These are phyloP conservation scores for Trypanosoma brucei DNA, from an alignment of 208 protist species.

Conservation along the genomic window DNA sequence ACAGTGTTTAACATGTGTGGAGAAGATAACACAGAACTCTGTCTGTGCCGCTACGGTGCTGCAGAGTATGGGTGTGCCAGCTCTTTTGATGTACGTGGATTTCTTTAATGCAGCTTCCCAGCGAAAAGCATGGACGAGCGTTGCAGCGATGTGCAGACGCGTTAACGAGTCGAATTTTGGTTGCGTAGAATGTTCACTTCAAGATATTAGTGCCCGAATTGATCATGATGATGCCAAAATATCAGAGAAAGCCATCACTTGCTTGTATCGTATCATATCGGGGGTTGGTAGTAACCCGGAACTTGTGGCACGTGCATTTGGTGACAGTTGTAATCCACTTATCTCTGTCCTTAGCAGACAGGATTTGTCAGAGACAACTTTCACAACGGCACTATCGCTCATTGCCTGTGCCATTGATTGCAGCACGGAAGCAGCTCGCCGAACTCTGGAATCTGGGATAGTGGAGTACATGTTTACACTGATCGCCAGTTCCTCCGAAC, in stretches of 20 bases:
- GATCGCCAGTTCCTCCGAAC: conserved; percentile 8
- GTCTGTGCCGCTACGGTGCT: conserved; percentile 43
- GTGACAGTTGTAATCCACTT: conserved; percentile 40
- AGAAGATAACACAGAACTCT: conserved; percentile 75
- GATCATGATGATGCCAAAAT: conserved; percentile 65
- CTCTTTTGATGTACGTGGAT: conserved; percentile 89
- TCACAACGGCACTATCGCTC: conserved; percentile 36
- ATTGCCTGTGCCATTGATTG: conserved; percentile 39
- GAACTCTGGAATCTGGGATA: conserved; percentile 39
- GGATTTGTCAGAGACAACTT: conserved; percentile 39
- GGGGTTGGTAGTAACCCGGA: conserved; percentile 36
- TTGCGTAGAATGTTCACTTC: conserved; percentile 55
- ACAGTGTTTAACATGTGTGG: conserved; percentile 88
- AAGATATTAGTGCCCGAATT: conserved; percentile 64
- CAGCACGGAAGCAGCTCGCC: conserved; percentile 35
- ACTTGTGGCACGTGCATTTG: conserved; percentile 50
- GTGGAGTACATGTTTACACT: conserved; percentile 22
- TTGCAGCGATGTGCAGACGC: conserved; percentile 61
- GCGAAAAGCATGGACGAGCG: conserved; percentile 78
- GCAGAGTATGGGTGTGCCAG: conserved; percentile 64
- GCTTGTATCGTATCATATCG: conserved; percentile 49
- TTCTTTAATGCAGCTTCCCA: conserved; percentile 91
- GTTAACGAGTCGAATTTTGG: conserved; percentile 47
- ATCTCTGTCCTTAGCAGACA: conserved; percentile 30
- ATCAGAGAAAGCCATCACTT: conserved; percentile 49